Percentiles rank a stretch among this genome's conserved stretches.
phyloP scores from a whole-genome alignment of 1,284 basidiomycete genomes.

The Rhizopogon parksii region DNA sequence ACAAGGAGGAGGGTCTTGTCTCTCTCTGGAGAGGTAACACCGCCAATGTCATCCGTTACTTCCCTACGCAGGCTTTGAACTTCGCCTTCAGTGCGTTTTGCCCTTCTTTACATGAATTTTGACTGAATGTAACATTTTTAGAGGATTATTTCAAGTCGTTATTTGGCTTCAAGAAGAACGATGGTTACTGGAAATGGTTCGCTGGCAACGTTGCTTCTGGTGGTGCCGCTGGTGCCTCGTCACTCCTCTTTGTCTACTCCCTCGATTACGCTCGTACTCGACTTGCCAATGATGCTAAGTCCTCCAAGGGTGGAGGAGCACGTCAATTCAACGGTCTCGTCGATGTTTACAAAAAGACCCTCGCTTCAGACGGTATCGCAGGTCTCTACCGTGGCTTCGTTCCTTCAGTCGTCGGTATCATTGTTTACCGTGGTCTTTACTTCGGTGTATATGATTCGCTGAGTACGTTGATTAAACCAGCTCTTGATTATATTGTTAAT shows the following conservation, averaged over 20 bases:
- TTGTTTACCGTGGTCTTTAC: conserved; percentile 95
- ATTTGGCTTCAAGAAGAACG: conserved; percentile 86
- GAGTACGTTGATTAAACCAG: conserved; percentile 43
- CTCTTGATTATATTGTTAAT: conserved; percentile 4
- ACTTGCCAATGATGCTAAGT: conserved; percentile 96
- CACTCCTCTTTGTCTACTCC: conserved; percentile 95
- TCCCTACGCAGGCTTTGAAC: conserved; percentile 94
- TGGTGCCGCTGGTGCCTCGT: conserved; percentile 95
- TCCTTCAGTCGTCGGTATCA: conserved; percentile 91
- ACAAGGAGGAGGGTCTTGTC: conserved; percentile 85
- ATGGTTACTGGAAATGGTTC: conserved; percentile 89
- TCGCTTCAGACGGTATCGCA: conserved; percentile 81
- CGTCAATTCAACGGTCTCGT: conserved; percentile 95
- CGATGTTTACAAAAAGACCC: conserved; percentile 92
- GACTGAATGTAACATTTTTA: conserved; percentile 23
- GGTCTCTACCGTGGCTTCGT: conserved; percentile 95
- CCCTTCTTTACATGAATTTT: fast-evolving
- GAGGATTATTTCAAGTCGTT: conserved; percentile 97
- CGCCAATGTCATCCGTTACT: conserved; percentile 97
- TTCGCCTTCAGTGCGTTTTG: conserved; percentile 80
- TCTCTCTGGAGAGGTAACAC: conserved; percentile 96
- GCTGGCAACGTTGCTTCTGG: conserved; percentile 92
- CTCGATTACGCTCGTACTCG: conserved; percentile 97
- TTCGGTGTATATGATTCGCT: conserved; percentile 93
- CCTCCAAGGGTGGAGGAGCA: conserved; percentile 80